Evolutionary conservation across 1,284 basidiomycete genomes (phyloP), one percentile per base, ranked within the genome.

Genomic region (Volvariella volvacea): DNA sequence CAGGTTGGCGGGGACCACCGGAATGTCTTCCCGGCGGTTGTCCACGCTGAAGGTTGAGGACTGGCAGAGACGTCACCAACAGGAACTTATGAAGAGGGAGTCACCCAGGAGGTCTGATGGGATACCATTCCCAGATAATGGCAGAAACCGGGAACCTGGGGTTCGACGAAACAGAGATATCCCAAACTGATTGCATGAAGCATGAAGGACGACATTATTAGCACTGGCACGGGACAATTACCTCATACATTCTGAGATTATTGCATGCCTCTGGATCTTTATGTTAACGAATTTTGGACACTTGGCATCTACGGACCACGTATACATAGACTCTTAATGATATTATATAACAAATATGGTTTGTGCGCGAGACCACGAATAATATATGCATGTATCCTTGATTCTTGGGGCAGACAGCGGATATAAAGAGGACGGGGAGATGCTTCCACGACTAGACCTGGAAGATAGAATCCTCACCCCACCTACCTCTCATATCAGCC

Each of bases 11-110:
- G 75, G 70, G 41, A 59, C 59, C 17, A 60, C 71, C 25, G 59
- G 64, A 4, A 62, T 59, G 34, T 69, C 80, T 21, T 78, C 81
- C 41, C 79, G 75, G 56, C 75, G 83, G 39, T 58, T 80, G 60
- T 88, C 85, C 37, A 77, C 72, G 57, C 62, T 87, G 68, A 87
- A 88, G 59, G 87, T 89, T 28, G 83, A 88, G 58, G 86, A 88
- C 55, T 89, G 87, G 86, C 81, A 86, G 60, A 74, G 74, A 50
- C 73, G 79, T 55, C 86, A 88, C 56, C 68, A 78, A 45, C 74
- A 77, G 39, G 64, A 63, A 32, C 46, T 50, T 22, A 55, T 58
- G 42, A 60, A 55, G 55, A 68, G 61, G 34, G 66, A 68, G 47
- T 65, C 65, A 41, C 64, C 62, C 10, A 46, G 49, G 40, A 47